Conservation (phyloP, 164 flowering plant species). For the Chimonanthus salicifolius region DNA sequence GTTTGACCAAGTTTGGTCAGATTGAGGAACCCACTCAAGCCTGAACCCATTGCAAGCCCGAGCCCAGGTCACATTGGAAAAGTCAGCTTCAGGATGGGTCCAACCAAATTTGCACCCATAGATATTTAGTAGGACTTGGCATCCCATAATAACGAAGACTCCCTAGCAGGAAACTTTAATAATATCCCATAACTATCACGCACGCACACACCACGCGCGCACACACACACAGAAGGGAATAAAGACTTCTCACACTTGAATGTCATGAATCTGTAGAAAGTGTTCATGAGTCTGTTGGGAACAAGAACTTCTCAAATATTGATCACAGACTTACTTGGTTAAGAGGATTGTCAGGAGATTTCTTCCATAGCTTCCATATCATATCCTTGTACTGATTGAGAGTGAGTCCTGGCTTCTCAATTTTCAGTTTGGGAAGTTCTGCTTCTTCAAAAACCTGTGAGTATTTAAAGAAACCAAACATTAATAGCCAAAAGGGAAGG, state of each 20-base stretch:
- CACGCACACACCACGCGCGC: not conserved
- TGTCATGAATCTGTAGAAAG: not conserved
- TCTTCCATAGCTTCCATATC: slow-evolving; percentile 99
- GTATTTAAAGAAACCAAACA: not conserved
- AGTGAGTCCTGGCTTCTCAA: slow-evolving; percentile 97
- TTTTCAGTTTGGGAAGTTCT: slow-evolving; percentile 81
- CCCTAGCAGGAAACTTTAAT: too few species aligned
- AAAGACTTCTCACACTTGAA: not conserved
- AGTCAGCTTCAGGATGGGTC: too few species aligned
- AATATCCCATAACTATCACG: not conserved
- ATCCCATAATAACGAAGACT: too few species aligned
- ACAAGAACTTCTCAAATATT: not conserved
- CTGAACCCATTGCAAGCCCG: too few species aligned
- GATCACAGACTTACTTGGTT: slow-evolving; percentile 46
- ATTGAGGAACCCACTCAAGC: too few species aligned
- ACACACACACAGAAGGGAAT: not conserved
- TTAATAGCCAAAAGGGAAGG: not conserved
- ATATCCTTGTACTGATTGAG: slow-evolving; percentile 94
- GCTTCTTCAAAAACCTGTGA: slow-evolving; percentile 92
- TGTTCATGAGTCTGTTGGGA: not conserved
- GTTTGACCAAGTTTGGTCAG: too few species aligned
- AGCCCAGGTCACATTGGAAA: too few species aligned
- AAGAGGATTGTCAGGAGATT: slow-evolving; percentile 97
- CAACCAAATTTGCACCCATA: too few species aligned
- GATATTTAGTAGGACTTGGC: too few species aligned